Conservation (phyloP, 768 basidiomycete genomes). For the Dentipellis fragilis region DNA sequence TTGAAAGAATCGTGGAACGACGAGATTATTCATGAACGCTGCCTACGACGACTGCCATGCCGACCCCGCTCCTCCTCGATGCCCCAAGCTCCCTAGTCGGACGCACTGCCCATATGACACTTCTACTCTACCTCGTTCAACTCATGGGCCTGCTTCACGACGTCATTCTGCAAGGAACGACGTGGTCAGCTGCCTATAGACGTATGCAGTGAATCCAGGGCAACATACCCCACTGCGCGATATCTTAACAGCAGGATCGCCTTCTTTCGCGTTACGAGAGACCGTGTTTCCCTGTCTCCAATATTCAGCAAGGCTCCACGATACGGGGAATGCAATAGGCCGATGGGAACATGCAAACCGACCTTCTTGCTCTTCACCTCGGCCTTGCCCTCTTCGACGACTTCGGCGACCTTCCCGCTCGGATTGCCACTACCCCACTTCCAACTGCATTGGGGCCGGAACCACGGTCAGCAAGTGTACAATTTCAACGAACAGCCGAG, state of each 20-base stretch:
- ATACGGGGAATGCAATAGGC: neutral
- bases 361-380: constrained; percentile 38
- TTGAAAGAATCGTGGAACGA: too few relatives aligned
- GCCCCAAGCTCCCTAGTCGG: too few relatives aligned
- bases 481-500: neutral
- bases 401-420: constrained; percentile 27
- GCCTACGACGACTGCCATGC: too few relatives aligned
- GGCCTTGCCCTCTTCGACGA: constrained; percentile 33
- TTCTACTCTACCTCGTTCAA: constrained; percentile 30
- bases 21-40: too few relatives aligned
- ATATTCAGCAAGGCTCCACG: neutral
- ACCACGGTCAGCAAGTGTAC: neutral
- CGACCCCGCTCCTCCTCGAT: too few relatives aligned
- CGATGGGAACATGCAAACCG: neutral
- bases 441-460: constrained; percentile 19
- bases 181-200: neutral
- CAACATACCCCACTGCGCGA: constrained; percentile 33
- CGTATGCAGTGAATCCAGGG: neutral
- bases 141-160: constrained; percentile 42
- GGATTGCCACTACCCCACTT: constrained; percentile 25
- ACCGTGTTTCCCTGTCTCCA: constrained; percentile 30
- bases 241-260: constrained; percentile 41
- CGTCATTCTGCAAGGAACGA: constrained; percentile 28
- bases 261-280: constrained; percentile 31
- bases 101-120: neutral